phyloP scores from a whole-genome alignment of 2,329 filamentous ascomycete genomes.

The Alternaria longipes region DNA sequence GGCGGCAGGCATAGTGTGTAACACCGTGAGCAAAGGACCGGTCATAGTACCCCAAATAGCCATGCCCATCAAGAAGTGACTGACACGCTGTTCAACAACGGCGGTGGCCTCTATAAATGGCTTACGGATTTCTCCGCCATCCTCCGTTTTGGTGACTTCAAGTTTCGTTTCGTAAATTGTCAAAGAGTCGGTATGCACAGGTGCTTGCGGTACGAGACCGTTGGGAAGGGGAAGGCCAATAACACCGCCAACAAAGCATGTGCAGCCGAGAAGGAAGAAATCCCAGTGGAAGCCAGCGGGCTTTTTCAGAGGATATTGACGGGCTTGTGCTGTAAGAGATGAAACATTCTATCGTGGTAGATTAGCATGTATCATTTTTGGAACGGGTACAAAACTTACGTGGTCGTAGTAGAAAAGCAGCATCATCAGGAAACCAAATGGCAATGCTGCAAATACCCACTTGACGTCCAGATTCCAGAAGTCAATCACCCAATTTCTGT shows the following conservation, averaged over 20 bases:
- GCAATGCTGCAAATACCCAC: constrained; percentile 64
- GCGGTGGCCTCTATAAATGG: constrained; percentile 56
- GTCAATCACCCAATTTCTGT: constrained; percentile 60
- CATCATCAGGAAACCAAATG: constrained; percentile 63
- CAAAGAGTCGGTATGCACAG: constrained; percentile 65
- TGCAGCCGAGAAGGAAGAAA: constrained; percentile 65
- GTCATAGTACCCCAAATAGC: constrained; percentile 64
- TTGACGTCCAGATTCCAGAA: constrained; percentile 63
- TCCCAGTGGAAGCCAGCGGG: constrained; percentile 67
- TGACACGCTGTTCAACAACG: constrained; percentile 63
- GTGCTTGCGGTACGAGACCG: constrained; percentile 64
- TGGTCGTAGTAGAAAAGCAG: constrained; percentile 68
- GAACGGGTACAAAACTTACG: constrained; percentile 16
- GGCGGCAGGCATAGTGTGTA: constrained; percentile 62
- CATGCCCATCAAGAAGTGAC: constrained; percentile 64
- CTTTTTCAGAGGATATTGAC: constrained; percentile 63
- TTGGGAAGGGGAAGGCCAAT: constrained; percentile 64
- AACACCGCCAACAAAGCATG: constrained; percentile 62
- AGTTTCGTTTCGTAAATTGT: constrained; percentile 50
- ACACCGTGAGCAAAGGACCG: constrained; percentile 59
- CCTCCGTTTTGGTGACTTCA: constrained; percentile 52
- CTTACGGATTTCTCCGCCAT: constrained; percentile 54
- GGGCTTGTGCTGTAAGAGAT: constrained; percentile 62
- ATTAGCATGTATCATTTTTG: background rate
- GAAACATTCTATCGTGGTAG: constrained; percentile 54